These are phyloP conservation scores for Xylariomycetidae sp. DNA, from an alignment of 2,329 filamentous ascomycete species.

Conservation along the genomic window DNA sequence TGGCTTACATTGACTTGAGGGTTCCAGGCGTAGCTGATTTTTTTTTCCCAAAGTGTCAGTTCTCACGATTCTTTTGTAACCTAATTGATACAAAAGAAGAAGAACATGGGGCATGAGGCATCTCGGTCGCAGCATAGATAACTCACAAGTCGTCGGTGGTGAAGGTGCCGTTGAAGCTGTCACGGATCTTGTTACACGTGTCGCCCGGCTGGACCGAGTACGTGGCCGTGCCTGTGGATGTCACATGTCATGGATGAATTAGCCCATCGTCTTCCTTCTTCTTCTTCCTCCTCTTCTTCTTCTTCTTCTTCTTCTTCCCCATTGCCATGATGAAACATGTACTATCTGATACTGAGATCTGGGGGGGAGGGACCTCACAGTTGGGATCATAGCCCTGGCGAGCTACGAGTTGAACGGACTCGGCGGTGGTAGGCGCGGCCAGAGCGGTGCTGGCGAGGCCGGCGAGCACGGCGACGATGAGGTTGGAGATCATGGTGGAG, in stretches of 20 bases:
- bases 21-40: constrained; percentile 12
- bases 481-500: too few relatives aligned
- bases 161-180: constrained; percentile 26
- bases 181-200: constrained; percentile 15
- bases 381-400: neutral
- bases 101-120: too few relatives aligned
- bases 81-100: neutral
- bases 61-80: neutral
- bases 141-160: constrained; percentile 19
- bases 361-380: too few relatives aligned
- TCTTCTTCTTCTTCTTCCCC: too few relatives aligned
- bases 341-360: too few relatives aligned
- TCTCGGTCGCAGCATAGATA: too few relatives aligned
- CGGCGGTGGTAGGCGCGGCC: neutral
- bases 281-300: too few relatives aligned
- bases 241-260: neutral
- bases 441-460: neutral
- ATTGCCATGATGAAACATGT: too few relatives aligned
- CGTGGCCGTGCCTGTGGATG: constrained; percentile 11
- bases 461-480: neutral
- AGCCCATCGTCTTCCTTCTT: neutral
- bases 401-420: neutral
- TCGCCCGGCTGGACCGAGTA: constrained; percentile 18
- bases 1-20: constrained; percentile 11
- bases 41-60: constrained; percentile 1